These are phyloP conservation scores for Amanita molliuscula DNA, from an alignment of 768 basidiomycete species.

Conservation along the genomic window DNA sequence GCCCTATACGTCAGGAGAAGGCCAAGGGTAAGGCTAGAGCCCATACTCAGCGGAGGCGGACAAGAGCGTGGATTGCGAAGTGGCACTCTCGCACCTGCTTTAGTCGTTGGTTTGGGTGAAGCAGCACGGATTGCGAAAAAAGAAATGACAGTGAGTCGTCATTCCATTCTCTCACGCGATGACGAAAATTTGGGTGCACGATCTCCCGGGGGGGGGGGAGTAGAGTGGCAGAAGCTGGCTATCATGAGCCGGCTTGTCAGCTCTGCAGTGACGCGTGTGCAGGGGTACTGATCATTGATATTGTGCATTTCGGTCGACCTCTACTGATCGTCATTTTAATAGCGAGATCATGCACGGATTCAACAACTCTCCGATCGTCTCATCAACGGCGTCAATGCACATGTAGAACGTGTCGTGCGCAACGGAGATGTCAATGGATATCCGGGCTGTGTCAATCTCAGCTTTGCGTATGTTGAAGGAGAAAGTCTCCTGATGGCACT, in stretches of 20 bases:
- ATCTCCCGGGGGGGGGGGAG: constrained; percentile 30
- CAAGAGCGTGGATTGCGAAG: constrained; percentile 93
- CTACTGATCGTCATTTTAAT: constrained; percentile 11
- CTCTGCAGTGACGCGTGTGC: constrained; percentile 65
- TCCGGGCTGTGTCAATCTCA: constrained; percentile 92
- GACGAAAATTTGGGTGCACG: constrained; percentile 27
- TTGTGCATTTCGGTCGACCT: constrained; percentile 1
- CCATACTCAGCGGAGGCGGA: constrained; percentile 90
- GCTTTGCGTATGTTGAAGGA: constrained; percentile 94
- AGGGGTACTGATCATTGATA: constrained; percentile 76
- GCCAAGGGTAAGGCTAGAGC: constrained; percentile 89
- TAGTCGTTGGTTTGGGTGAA: constrained; percentile 91
- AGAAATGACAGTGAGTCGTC: constrained; percentile 82
- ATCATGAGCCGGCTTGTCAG: constrained; percentile 22
- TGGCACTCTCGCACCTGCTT: constrained; percentile 84
- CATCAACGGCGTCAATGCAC: constrained; percentile 66
- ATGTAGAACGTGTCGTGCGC: constrained; percentile 85
- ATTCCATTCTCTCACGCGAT: constrained; percentile 23
- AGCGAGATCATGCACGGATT: constrained; percentile 78
- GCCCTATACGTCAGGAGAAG: constrained; percentile 89
- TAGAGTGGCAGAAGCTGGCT: constrained; percentile 27
- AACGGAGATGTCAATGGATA: constrained; percentile 92
- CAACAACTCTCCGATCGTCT: constrained; percentile 71
- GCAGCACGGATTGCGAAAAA: constrained; percentile 84
- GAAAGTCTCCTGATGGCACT: constrained; percentile 96